Conservation (phyloP, 2,329 filamentous ascomycete species). For the Penicillium sp. region DNA sequence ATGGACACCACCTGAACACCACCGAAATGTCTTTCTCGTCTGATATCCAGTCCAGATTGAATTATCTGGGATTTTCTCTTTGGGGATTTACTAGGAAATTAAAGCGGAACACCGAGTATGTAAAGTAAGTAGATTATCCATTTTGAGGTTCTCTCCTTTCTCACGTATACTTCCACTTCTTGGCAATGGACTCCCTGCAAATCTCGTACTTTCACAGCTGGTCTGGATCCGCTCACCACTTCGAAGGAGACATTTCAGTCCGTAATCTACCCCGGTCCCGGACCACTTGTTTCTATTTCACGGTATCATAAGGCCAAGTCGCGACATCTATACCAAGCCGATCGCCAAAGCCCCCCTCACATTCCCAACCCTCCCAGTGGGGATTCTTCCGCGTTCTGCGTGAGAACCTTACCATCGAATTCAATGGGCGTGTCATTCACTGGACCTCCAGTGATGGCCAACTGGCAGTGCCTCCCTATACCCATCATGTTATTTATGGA, state of each 20-base stretch:
- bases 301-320: neutral
- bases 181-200: neutral
- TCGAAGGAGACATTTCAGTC: neutral
- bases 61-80: neutral
- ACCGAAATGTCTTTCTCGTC: neutral
- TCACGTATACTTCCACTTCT: neutral
- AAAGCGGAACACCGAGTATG: neutral
- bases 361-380: neutral
- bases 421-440: neutral
- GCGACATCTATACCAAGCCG: neutral
- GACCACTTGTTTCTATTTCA: neutral
- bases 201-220: neutral
- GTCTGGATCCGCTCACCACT: neutral
- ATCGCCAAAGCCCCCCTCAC: neutral
- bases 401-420: neutral
- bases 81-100: no score
- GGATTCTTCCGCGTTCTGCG: neutral
- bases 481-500: neutral
- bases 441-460: neutral
- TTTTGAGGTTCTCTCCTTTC: neutral
- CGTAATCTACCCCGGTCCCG: neutral
- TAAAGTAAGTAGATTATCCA: neutral
- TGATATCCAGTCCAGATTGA: neutral
- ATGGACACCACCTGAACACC: neutral
- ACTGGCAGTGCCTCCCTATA: neutral